Evolutionary conservation across 1,139 yeast genomes (phyloP), one percentile per base, ranked within the genome.

Genomic region (Magnusiomyces suaveolens): DNA sequence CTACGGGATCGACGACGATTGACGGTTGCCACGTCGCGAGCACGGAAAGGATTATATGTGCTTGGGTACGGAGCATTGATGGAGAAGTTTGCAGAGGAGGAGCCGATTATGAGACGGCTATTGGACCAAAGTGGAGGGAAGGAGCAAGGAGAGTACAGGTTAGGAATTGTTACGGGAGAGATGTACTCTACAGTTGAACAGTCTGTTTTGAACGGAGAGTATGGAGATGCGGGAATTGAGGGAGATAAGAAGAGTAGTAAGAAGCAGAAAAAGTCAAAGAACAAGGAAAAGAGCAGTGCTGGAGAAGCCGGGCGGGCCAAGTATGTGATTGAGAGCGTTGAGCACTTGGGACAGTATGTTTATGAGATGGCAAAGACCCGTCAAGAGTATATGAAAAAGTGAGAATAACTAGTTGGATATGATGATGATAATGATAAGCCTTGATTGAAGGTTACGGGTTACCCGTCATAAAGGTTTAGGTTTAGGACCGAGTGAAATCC

Each of bases 301-400:
- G n/a, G n/a, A n/a, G 14, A 32, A 32, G 23, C 44, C 23, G 25
- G 10, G 25, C 4, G 54, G 29, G 57, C 57, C 43, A 58, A 56
- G 25, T 63, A 63, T 10, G 60, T 59, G 16, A 68, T 71, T 68
- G 68, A 66, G 29, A 66, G 70, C 18, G 62, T 69, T 16, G 72
- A 66, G 48, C 75, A 71, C 60, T 58, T 71, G 49, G 69, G 68
- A n/a, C 66, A 65, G 54, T 71, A 70, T 58, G 74, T 71, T 23
- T 60, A 64, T 25, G 70, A 71, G 55, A 71, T 73, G 73, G 68
- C 69, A 50, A 56, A 54, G 52, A 56, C 59, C 41, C 52, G 59
- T n/a, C 46, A 51, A 23, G 54, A 53, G 43, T 55, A 55, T 48
- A 3, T 21, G 56, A 8, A 29, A 43, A 21, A 21, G 24, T 12